Evolutionary conservation across 2,329 filamentous ascomycete species (phyloP), one percentile per base, ranked within the genome.

Genomic region (Sarocladium oryzae): DNA sequence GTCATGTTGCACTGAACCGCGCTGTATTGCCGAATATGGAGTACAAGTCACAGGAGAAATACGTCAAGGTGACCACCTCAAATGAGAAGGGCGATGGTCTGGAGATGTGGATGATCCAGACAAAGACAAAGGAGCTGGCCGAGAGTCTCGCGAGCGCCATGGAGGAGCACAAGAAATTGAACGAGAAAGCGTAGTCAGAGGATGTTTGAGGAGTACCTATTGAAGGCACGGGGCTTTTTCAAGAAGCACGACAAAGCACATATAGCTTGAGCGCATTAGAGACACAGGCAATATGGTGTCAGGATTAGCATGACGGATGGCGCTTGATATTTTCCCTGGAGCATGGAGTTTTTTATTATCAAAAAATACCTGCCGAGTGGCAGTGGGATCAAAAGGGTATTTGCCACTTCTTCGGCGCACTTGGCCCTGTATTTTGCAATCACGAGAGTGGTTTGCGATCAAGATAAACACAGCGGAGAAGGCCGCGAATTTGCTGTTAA

Each of bases 1-100:
- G 89, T 15, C 79, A 85, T 35, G 73, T 92, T 43, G 78, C 86
- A 3, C 70, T 95, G 60, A 95, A 95, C 69, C 80, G 84, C 58
- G 67, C 74, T 18, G 66, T 91, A 46, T 67, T 88, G 30, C 70
- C 80, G 2, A 71, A 76, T n/a, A 68, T 83, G 50, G 72, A 73
- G 4, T 91, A 90, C 70, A 79, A 78, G 60, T 70, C 75, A 6
- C 74, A 77, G 24, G 71, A 73, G 10, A 86, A 84, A 66, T 82
- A 79, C 53, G 70, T 86, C 53, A 82, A 78, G 62, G 58, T 85
- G 52, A 72, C 73, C 10, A 75, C 79, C 4, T 76, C 81, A 1
- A 77, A 76, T 52, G 79, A 82, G 49, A 71, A 73, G 48, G 82
- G 82, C 15, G 74, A 74, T 41, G 75, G 76, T 1, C 66, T 87